Percentiles rank a stretch among this genome's conserved stretches.
Evolutionary conservation across 1,284 basidiomycete genomes (phyloP).

Genomic region (Farysia itapuensis): DNA sequence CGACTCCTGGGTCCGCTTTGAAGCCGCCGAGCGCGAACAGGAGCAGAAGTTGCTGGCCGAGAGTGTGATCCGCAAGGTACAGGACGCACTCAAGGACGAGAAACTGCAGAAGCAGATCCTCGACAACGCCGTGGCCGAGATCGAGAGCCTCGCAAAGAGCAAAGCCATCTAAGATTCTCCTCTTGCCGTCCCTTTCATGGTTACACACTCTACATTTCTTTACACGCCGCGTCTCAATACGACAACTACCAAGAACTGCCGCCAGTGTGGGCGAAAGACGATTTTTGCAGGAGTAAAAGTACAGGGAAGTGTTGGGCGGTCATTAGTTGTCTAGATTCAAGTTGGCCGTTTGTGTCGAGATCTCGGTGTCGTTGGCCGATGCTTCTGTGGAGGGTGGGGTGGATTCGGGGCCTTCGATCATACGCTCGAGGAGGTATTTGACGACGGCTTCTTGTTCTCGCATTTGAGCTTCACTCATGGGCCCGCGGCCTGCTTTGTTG

Average conservation of each 20-base stretch:
- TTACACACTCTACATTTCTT: no score
- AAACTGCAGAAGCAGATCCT: slow-evolving; percentile 92
- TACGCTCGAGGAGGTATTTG: slow-evolving; percentile 45
- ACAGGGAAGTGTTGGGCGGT: no score
- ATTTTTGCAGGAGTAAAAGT: no score
- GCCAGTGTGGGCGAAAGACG: not conserved
- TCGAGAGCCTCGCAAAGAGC: slow-evolving; percentile 68
- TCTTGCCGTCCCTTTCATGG: no score
- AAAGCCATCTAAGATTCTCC: slow-evolving; percentile 60
- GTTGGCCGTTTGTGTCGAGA: not conserved
- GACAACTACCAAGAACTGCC: no score
- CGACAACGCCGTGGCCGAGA: slow-evolving; percentile 78
- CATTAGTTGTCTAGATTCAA: no score
- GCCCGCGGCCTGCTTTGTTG: slow-evolving; percentile 54
- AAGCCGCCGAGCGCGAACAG: slow-evolving; percentile 93
- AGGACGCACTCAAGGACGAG: slow-evolving; percentile 79
- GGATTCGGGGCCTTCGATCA: slow-evolving; percentile 38
- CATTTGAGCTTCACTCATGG: slow-evolving; percentile 59
- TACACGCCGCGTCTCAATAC: no score
- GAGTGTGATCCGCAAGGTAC: slow-evolving; percentile 81
- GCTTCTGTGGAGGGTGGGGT: slow-evolving; percentile 7
- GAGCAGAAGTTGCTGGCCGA: slow-evolving; percentile 90
- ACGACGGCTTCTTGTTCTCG: slow-evolving; percentile 52
- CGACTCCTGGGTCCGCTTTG: slow-evolving; percentile 96
- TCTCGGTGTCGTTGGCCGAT: not conserved